Conservation (phyloP, 2,329 filamentous ascomycete species). For the Drechslera avenae region DNA sequence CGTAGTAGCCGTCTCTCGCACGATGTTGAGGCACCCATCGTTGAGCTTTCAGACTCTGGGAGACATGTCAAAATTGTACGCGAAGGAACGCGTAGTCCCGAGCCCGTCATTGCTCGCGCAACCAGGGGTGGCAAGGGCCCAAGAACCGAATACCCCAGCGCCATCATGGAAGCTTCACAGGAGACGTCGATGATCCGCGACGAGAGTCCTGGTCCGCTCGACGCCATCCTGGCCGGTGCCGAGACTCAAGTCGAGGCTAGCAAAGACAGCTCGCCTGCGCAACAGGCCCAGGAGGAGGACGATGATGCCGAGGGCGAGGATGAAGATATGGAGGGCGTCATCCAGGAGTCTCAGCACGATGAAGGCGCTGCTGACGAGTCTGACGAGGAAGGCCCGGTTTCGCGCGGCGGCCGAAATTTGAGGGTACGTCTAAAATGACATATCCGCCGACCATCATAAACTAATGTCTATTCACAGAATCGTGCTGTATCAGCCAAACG, state of each 20-base stretch:
- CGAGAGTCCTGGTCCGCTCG: conserved; percentile 40
- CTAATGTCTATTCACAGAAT: conserved; percentile 27
- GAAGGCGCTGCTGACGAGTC: conserved; percentile 49
- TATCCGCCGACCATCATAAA: conserved; percentile 10
- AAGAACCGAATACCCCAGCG: conserved; percentile 53
- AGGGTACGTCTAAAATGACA: conserved; percentile 22
- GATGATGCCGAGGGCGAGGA: conserved; percentile 31
- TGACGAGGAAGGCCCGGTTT: conserved; percentile 61
- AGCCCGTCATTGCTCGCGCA: conserved; percentile 52
- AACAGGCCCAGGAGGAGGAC: conserved; percentile 42
- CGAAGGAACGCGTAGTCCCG: conserved; percentile 58
- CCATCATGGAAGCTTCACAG: conserved; percentile 60
- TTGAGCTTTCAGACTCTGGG: conserved; percentile 64
- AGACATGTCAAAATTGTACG: conserved; percentile 61
- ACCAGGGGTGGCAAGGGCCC: conserved; percentile 55
- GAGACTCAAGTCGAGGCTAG: conserved; percentile 47
- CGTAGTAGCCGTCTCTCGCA: conserved; percentile 65
- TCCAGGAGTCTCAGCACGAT: conserved; percentile 50
- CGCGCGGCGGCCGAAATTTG: conserved; percentile 51
- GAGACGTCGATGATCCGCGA: conserved; percentile 51
- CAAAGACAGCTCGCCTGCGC: conserved; percentile 37
- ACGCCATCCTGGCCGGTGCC: conserved; percentile 39
- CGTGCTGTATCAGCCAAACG: conserved; percentile 41
- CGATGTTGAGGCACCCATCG: conserved; percentile 60
- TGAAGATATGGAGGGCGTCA: conserved; percentile 44